Evolutionary conservation across 2,329 filamentous ascomycete species (phyloP).

Genomic region (Fusarium setosum): DNA sequence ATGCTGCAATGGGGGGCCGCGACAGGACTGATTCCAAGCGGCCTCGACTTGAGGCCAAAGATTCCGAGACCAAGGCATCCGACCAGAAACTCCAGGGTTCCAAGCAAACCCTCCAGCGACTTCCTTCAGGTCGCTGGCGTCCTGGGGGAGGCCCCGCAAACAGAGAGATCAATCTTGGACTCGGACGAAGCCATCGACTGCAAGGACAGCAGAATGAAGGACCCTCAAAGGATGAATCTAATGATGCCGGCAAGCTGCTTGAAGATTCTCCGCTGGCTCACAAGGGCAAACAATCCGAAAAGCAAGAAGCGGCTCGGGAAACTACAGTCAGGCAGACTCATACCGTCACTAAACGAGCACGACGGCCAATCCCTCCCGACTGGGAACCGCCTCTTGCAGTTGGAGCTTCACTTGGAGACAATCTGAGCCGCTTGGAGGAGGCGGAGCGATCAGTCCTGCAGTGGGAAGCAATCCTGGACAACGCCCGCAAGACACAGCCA

Average conservation of each 20-base stretch:
- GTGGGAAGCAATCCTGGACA: conserved; percentile 40
- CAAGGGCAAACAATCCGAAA: not conserved
- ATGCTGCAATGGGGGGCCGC: conserved; percentile 10
- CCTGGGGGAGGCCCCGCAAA: conserved; percentile 34
- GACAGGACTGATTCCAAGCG: conserved; percentile 1
- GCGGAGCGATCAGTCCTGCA: conserved; percentile 38
- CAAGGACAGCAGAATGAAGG: not conserved
- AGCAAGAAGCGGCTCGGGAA: not conserved
- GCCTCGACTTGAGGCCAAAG: not conserved
- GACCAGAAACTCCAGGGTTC: not conserved
- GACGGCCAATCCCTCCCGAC: conserved; percentile 14
- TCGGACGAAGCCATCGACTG: conserved; percentile 11
- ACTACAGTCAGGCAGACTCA: no score
- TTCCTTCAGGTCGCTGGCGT: conserved; percentile 15
- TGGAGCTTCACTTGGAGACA: conserved; percentile 36
- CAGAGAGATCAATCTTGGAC: conserved; percentile 30
- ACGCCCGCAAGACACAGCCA: conserved; percentile 31
- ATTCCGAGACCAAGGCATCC: not conserved
- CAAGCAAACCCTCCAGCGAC: not conserved
- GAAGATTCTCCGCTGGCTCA: not conserved
- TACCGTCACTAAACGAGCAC: not conserved
- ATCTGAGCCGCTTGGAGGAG: conserved; percentile 37
- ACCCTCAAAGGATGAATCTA: not conserved
- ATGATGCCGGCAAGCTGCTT: not conserved
- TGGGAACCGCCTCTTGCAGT: conserved; percentile 41